Evolutionary conservation across 225 moss, liverwort and hornwort species (phyloP).

Genomic region (Neckera pumila): DNA sequence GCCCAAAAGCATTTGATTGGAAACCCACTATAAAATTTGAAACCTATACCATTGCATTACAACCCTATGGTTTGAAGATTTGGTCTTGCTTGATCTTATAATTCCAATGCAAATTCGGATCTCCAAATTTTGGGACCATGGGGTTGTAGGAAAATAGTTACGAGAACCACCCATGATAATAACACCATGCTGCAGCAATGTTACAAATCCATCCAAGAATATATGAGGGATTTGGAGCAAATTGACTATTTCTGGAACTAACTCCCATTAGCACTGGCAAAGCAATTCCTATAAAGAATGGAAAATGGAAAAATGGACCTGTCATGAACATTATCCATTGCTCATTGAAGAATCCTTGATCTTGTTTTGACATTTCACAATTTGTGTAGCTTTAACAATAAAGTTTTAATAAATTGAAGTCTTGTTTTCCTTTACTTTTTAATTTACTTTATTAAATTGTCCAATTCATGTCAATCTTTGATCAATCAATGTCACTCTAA

Average conservation of each 20-base stretch:
- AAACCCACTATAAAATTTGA: neutral
- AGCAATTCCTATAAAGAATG: slow-evolving; percentile 15
- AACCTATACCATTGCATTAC: neutral
- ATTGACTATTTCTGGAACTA: neutral
- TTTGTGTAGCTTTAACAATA: neutral
- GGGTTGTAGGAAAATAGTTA: neutral
- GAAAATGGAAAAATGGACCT: slow-evolving; percentile 26
- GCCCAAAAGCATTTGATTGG: neutral
- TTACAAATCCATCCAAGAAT: neutral
- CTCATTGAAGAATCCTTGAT: slow-evolving; percentile 13
- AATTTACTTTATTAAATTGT: neutral
- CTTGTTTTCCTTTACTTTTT: neutral
- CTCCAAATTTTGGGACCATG: neutral
- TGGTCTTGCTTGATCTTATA: neutral
- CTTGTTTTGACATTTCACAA: neutral
- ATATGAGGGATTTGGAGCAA: neutral
- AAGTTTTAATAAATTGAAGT: neutral
- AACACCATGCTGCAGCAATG: neutral
- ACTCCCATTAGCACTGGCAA: neutral
- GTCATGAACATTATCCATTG: slow-evolving; percentile 16
- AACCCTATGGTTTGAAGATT: neutral
- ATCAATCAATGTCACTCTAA: neutral
- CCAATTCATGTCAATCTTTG: neutral
- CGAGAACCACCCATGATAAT: slow-evolving; percentile 3
- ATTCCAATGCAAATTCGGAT: neutral